Evolutionary conservation across 805 yeast genomes (phyloP).

Genomic region (Ascoidea asiatica): DNA sequence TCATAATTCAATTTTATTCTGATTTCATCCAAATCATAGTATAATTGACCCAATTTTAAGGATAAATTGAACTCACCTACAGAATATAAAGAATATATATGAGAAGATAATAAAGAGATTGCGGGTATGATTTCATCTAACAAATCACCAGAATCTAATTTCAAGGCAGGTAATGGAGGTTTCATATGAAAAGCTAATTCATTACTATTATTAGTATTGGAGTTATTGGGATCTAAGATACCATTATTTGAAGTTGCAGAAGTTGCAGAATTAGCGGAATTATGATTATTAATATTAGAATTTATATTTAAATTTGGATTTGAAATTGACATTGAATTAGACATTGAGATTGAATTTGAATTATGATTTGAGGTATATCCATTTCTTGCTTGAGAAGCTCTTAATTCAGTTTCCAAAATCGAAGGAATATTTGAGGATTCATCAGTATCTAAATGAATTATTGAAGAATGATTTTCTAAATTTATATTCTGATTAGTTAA

Average conservation of each 20-base stretch:
- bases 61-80: slow-evolving; percentile 56
- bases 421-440: slow-evolving; percentile 17
- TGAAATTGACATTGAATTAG: too few relatives aligned
- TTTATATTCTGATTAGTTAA: slow-evolving; percentile 14
- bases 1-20: slow-evolving; percentile 37
- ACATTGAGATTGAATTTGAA: too few relatives aligned
- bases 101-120: slow-evolving; percentile 42
- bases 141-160: slow-evolving; percentile 28
- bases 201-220: slow-evolving; percentile 9
- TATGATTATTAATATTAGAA: too few relatives aligned
- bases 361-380: too few relatives aligned
- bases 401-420: slow-evolving; percentile 20
- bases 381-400: slow-evolving; percentile 18
- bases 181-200: slow-evolving; percentile 18
- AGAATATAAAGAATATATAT: slow-evolving; percentile 57
- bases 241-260: too few relatives aligned
- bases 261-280: too few relatives aligned
- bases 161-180: slow-evolving; percentile 45
- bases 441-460: slow-evolving; percentile 14
- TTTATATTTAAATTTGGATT: too few relatives aligned
- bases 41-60: slow-evolving; percentile 38
- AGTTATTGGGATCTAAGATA: too few relatives aligned
- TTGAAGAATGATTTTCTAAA: slow-evolving; percentile 7
- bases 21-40: slow-evolving; percentile 42
- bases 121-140: slow-evolving; percentile 46